These are phyloP conservation scores for Brassica juncea DNA, from an alignment of 345 rosid species.

Conservation along the genomic window DNA sequence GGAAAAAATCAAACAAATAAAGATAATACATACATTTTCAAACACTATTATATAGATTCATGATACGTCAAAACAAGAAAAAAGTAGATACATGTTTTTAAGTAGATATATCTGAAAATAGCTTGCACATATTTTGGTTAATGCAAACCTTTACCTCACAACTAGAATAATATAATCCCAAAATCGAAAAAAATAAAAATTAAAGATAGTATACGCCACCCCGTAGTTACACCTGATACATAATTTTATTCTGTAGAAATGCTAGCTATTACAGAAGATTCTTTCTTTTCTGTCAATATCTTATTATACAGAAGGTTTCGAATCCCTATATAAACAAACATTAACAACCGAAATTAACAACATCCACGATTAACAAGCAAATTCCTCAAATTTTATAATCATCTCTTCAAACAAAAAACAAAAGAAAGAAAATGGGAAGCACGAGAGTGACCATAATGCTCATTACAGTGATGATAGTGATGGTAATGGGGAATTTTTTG, in stretches of 20 bases:
- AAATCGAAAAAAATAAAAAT: not conserved
- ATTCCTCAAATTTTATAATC: not conserved
- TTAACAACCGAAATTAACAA: not conserved
- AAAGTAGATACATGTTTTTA: conserved; percentile 5
- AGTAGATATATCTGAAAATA: not conserved
- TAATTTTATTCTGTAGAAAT: not conserved
- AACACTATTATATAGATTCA: not conserved
- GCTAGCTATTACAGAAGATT: not conserved
- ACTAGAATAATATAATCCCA: not conserved
- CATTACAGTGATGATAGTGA: conserved; percentile 14
- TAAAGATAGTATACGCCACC: not conserved
- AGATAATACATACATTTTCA: not conserved
- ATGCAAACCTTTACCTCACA: not conserved
- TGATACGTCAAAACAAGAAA: not conserved
- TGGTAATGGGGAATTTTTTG: conserved; percentile 23
- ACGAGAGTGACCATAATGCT: not conserved
- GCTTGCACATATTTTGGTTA: not conserved
- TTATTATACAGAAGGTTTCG: not conserved
- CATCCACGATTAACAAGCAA: not conserved
- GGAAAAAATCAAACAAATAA: not conserved
- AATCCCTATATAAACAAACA: conserved; percentile 20
- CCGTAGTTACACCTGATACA: not conserved
- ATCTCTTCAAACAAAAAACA: not conserved
- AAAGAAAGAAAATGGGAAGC: conserved; percentile 19
- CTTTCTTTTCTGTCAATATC: not conserved